A percentile compares a stretch with the other conserved stretches of the same genome.
Evolutionary conservation across 2,329 filamentous ascomycete genomes (phyloP).

Genomic region (Madurella fahalii): DNA sequence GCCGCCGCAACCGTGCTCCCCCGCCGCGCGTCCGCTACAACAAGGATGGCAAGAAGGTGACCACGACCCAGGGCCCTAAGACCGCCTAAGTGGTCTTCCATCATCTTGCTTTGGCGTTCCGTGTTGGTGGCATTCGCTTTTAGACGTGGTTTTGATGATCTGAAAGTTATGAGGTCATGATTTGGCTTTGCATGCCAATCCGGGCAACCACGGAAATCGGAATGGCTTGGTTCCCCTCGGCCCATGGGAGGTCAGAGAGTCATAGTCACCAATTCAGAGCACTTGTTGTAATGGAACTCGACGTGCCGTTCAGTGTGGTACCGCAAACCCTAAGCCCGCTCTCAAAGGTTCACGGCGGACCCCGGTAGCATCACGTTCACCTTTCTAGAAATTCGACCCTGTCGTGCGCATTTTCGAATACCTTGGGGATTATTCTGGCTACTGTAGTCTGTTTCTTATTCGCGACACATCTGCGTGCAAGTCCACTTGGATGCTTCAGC

Average conservation of each 20-base stretch:
- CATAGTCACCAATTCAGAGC: constrained; percentile 28
- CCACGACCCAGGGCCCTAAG: constrained; percentile 75
- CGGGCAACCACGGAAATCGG: constrained; percentile 23
- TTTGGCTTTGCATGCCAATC: constrained; percentile 20
- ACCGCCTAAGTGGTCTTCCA: constrained; percentile 25
- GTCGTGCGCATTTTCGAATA: too few species aligned
- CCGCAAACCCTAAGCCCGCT: too few species aligned
- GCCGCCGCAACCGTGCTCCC: constrained; percentile 97
- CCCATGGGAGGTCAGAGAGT: constrained; percentile 22
- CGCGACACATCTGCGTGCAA: too few species aligned
- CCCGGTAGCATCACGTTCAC: too few species aligned
- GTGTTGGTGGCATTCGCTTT: constrained; percentile 22
- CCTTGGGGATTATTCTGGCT: too few species aligned
- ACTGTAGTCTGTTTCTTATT: too few species aligned
- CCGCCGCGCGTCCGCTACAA: constrained; percentile 98
- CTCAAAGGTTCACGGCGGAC: too few species aligned
- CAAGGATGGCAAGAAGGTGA: constrained; percentile 99
- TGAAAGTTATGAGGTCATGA: constrained; percentile 24
- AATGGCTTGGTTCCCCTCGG: constrained; percentile 16
- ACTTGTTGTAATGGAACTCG: constrained; percentile 15
- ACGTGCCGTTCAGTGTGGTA: too few species aligned
- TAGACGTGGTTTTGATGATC: constrained; percentile 20
- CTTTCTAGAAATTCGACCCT: too few species aligned
- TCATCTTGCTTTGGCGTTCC: constrained; percentile 24
- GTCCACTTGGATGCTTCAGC: too few species aligned